Base-by-base conservation (phyloP, 192 early-diverging fungal species). In the Thoreauomyces humboldtii region DNA sequence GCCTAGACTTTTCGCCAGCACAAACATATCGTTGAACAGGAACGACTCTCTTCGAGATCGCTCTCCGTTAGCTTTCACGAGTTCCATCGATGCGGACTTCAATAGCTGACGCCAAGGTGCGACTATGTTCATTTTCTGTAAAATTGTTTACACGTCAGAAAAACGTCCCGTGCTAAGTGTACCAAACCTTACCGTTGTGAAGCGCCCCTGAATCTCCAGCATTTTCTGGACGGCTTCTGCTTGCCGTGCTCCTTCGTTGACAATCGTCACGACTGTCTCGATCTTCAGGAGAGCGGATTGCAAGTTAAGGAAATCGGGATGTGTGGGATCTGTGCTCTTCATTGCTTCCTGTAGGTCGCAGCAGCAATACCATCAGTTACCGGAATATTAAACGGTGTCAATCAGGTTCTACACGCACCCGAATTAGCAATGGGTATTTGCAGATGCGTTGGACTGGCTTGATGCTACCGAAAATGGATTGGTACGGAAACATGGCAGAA, bases 391-490 rank as follows among this genome's bases (percentile, higher is more conserved):
- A 50, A 50, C 22, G 11, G 25, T 7, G 7, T 57, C 12, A 25
- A 4, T n/a, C 35, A 3, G 2, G 55, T 12, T 34, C 3, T 14
- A 34, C 38, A 21, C 62, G 38, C 60, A 78, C 76, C 11, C 78
- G 62, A n/a, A 84, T 43, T 15, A 84, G 72, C 19, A 84, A 67
- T 19, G 82, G 82, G 38, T 84, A 84, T 61, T 84, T 84, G 63
- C 79, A 81, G 36, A 84, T 79, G 22, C 82, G 65, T 65, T 84
- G 82, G 2, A 84, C 70, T 21, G 82, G 82, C 54, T 84, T 84
- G 38, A 84, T 69, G 17, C 67, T 56, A 34, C 38, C 43, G 27
- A 45, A n/a, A n/a, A n/a, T n/a, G n/a, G n/a, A 15, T 65, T 11
- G 28, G 31, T 63, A 17, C 15, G 32, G 41, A 3, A 60, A 25